Percentiles rank a stretch among this genome's conserved stretches.
Conservation (phyloP, 2,329 filamentous ascomycete genomes). For the Arthrobotrys iridis region DNA sequence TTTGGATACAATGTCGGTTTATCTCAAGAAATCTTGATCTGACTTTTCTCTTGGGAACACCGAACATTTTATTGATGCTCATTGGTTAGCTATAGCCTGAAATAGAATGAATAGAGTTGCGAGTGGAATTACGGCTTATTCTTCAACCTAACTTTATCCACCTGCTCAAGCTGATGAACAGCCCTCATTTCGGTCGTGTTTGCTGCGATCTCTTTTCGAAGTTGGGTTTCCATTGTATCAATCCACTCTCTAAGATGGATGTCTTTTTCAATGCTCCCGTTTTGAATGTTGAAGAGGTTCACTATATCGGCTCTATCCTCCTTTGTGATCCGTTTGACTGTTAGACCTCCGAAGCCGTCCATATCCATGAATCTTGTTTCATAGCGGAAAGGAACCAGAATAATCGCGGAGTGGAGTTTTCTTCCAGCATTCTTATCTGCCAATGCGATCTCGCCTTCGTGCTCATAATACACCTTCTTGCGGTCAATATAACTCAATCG, state of each 20-base stretch:
- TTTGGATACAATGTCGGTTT: too few species aligned
- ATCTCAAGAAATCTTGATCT: too few species aligned
- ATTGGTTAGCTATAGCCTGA: too few species aligned
- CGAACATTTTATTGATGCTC: too few species aligned
- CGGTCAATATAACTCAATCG: neutral
- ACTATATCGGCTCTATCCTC: neutral
- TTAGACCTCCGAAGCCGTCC: neutral
- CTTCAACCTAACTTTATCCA: neutral
- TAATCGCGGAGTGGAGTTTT: neutral
- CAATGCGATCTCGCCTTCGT: conserved; percentile 4
- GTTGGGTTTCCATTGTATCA: neutral
- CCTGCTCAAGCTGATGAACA: neutral
- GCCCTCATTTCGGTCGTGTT: neutral
- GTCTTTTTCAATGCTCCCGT: neutral
- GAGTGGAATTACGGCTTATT: too few species aligned
- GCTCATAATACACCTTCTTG: neutral
- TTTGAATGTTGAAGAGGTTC: neutral
- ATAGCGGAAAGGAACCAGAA: conserved; percentile 6
- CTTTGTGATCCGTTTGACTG: neutral
- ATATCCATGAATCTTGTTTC: neutral
- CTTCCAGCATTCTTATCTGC: neutral
- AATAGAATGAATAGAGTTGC: too few species aligned
- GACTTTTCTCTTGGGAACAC: too few species aligned
- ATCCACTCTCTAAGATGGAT: conserved; percentile 1
- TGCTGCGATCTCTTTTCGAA: neutral